phyloP scores from a whole-genome alignment of 176 grass and related monocot genomes.

The Eragrostis curvula region DNA sequence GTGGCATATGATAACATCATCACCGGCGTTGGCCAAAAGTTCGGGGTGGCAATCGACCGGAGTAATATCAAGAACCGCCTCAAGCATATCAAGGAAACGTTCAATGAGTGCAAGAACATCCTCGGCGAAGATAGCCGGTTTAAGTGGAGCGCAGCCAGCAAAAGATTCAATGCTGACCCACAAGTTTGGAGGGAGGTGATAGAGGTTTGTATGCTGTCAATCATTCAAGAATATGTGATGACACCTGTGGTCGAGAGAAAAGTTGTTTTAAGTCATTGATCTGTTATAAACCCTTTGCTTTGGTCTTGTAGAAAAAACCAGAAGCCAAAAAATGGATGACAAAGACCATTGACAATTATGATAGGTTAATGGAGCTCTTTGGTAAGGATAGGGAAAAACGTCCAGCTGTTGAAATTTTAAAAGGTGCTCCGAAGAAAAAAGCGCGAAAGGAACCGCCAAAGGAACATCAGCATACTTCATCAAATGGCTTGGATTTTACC shows the following conservation, averaged over 20 bases:
- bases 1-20: conserved; percentile 48
- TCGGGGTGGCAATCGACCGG: conserved; percentile 45
- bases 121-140: conserved; percentile 40
- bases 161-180: conserved; percentile 49
- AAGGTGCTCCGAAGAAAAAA: conserved; percentile 31
- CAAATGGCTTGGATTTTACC: conserved; percentile 29
- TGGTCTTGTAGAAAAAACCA: conserved; percentile 55
- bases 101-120: conserved; percentile 50
- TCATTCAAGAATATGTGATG: background rate
- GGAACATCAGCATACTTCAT: conserved; percentile 33
- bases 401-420: conserved; percentile 6
- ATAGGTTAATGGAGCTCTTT: conserved; percentile 47
- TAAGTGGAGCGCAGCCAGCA: conserved; percentile 35
- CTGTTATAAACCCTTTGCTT: conserved; percentile 18
- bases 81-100: conserved; percentile 50
- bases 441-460: conserved; percentile 41
- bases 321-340: conserved; percentile 63
- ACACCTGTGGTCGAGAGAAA: background rate
- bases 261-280: background rate
- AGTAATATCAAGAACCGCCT: conserved; percentile 59
- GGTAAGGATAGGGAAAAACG: conserved; percentile 53
- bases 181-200: conserved; percentile 52
- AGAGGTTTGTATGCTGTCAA: conserved; percentile 39
- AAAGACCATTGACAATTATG: conserved; percentile 59
- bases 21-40: conserved; percentile 41